These are phyloP conservation scores for Salinomyces thailandicus DNA, from an alignment of 2,329 filamentous ascomycete genomes.

Conservation along the genomic window DNA sequence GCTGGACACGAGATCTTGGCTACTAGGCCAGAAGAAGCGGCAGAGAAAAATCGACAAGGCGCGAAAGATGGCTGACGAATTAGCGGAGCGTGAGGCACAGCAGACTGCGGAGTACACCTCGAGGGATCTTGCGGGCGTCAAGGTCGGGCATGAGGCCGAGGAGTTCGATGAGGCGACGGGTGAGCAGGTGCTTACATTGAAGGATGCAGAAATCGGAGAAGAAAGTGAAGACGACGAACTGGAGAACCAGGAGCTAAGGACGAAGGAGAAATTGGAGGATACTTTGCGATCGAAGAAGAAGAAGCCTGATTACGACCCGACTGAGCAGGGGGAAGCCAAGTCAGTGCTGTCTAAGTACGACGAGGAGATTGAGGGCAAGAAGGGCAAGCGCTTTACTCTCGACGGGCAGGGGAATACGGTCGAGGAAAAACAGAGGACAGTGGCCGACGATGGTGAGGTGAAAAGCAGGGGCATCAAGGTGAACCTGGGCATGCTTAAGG, in stretches of 20 bases:
- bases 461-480: slow-evolving; percentile 59
- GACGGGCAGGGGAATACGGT: slow-evolving; percentile 63
- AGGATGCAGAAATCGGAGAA: slow-evolving; percentile 76
- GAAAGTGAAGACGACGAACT: slow-evolving; percentile 80
- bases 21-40: slow-evolving; percentile 81
- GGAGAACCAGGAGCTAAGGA: slow-evolving; percentile 62
- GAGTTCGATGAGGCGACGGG: slow-evolving; percentile 64
- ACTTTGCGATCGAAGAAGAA: slow-evolving; percentile 82
- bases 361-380: slow-evolving; percentile 87
- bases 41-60: slow-evolving; percentile 79
- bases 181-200: slow-evolving; percentile 88
- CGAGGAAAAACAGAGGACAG: slow-evolving; percentile 44
- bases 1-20: slow-evolving; percentile 73
- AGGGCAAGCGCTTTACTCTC: slow-evolving; percentile 75
- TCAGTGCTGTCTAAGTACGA: slow-evolving; percentile 84
- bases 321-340: slow-evolving; percentile 54
- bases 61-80: slow-evolving; percentile 60
- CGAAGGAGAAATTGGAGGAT: slow-evolving; percentile 63
- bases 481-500: slow-evolving; percentile 60
- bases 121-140: slow-evolving; percentile 78
- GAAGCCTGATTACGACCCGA: slow-evolving; percentile 78
- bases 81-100: slow-evolving; percentile 62
- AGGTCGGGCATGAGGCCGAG: slow-evolving; percentile 76
- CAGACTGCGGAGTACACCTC: slow-evolving; percentile 65
- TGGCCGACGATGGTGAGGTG: slow-evolving; percentile 39